A percentile compares a stretch with the other conserved stretches of the same genome.
phyloP scores from a whole-genome alignment of 805 yeast genomes.

The Jamesozyma hellenica region DNA sequence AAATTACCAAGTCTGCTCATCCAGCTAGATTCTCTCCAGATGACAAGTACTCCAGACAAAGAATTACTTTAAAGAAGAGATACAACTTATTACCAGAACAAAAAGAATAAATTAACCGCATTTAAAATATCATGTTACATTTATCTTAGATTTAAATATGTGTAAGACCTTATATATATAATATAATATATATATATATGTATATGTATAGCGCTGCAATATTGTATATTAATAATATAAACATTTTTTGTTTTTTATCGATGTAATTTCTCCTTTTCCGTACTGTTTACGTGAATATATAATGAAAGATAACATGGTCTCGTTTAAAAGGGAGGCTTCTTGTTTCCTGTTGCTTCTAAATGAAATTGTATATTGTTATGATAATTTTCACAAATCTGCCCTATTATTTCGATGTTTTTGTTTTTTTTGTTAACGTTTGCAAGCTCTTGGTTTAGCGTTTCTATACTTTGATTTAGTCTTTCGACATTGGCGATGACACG shows the following conservation, averaged over 20 bases:
- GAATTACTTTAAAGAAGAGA: conserved; percentile 96
- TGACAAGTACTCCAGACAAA: conserved; percentile 97
- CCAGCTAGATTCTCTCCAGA: conserved; percentile 99
- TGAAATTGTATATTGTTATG: conserved; percentile 61
- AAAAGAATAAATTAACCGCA: background rate
- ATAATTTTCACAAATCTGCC: conserved; percentile 75
- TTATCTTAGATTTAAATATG: too few relatives aligned
- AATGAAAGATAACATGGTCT: too few relatives aligned
- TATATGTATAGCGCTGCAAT: background rate
- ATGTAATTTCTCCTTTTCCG: too few relatives aligned
- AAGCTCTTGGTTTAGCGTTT: conserved; percentile 50
- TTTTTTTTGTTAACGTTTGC: conserved; percentile 54
- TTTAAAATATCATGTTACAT: background rate
- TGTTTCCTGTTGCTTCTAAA: conserved; percentile 53
- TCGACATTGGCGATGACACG: conserved; percentile 75
- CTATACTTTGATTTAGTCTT: conserved; percentile 60
- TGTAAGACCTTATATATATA: background rate
- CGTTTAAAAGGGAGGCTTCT: conserved; percentile 24
- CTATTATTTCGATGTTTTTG: conserved; percentile 57
- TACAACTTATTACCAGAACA: conserved; percentile 61
- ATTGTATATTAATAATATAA: too few relatives aligned
- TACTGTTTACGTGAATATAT: too few relatives aligned
- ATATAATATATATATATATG: background rate
- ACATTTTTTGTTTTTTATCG: too few relatives aligned
- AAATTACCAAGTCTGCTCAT: conserved; percentile 96